phyloP scores from a whole-genome alignment of 306 rosid genomes.

The Vicia sativa region DNA sequence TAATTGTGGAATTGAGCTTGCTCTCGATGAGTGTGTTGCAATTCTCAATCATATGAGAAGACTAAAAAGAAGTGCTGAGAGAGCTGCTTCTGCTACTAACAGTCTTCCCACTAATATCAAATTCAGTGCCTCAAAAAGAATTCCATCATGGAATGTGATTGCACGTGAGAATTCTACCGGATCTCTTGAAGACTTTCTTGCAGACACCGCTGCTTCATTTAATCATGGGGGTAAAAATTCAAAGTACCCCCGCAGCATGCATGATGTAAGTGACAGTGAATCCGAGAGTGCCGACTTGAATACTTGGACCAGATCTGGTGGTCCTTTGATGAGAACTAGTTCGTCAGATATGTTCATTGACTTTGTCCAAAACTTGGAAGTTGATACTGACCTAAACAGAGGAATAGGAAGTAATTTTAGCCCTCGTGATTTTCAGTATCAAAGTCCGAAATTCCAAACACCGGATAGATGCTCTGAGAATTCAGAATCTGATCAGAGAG shows the following conservation, averaged over 20 bases:
- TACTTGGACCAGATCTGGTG: conserved; percentile 94
- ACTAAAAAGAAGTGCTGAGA: conserved; percentile 71
- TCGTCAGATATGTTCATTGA: conserved; percentile 77
- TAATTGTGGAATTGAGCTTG: conserved; percentile 91
- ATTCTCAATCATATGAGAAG: conserved; percentile 91
- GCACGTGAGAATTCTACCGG: conserved; percentile 94
- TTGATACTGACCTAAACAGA: conserved; percentile 58
- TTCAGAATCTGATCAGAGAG: conserved; percentile 56
- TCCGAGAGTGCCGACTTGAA: conserved; percentile 64
- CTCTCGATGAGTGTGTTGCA: conserved; percentile 85
- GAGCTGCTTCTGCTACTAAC: conserved; percentile 75
- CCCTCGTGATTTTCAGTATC: conserved; percentile 44
- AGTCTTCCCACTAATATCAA: conserved; percentile 52
- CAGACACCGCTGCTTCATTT: conserved; percentile 55
- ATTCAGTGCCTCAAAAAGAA: conserved; percentile 81
- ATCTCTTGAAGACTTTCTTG: conserved; percentile 67
- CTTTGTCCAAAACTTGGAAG: conserved; percentile 77
- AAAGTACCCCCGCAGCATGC: conserved; percentile 50
- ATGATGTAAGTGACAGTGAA: conserved; percentile 87
- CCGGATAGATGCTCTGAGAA: conserved; percentile 60
- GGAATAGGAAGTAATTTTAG: conserved; percentile 49
- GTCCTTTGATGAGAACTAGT: conserved; percentile 93
- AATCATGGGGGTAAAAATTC: conserved; percentile 63
- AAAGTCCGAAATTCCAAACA: conserved; percentile 55
- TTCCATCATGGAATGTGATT: conserved; percentile 94